phyloP scores from a whole-genome alignment of 768 basidiomycete genomes.

The Kwoniella pini region DNA sequence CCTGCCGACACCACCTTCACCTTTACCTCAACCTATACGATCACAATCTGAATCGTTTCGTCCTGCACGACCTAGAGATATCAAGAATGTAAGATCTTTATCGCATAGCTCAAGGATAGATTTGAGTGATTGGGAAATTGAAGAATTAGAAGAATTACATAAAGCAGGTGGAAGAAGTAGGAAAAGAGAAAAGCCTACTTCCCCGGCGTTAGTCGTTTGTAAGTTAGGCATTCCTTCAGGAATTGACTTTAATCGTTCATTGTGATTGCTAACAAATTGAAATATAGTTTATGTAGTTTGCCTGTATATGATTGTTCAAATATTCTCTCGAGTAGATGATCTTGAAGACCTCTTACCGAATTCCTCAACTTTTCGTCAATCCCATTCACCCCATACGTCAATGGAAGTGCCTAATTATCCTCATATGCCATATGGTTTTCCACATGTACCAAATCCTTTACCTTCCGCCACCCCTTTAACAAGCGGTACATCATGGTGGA shows the following conservation, averaged over 20 bases:
- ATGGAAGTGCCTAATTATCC: constrained; percentile 16
- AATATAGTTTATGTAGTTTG: constrained; percentile 41
- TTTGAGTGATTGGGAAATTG: constrained; percentile 17
- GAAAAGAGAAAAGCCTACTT: constrained; percentile 47
- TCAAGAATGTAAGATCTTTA: constrained; percentile 2
- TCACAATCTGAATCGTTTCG: background rate
- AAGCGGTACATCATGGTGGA: constrained; percentile 3
- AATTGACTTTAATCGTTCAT: background rate
- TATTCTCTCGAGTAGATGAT: constrained; percentile 44
- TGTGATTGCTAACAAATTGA: background rate
- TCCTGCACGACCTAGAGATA: background rate
- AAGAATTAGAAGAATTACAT: constrained; percentile 7
- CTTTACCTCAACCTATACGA: background rate
- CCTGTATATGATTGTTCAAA: constrained; percentile 45
- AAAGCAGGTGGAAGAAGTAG: constrained; percentile 13
- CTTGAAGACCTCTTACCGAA: constrained; percentile 34
- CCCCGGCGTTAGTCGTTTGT: constrained; percentile 41
- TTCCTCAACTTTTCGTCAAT: constrained; percentile 20
- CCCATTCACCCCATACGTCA: constrained; percentile 20
- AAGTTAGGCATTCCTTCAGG: constrained; percentile 16
- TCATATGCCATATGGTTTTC: constrained; percentile 37
- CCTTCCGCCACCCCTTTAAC: background rate
- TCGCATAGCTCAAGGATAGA: constrained; percentile 2
- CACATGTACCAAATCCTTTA: constrained; percentile 29
- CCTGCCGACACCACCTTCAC: constrained; percentile 3